Base-by-base conservation (phyloP, 2,329 filamentous ascomycete genomes). In the Fusarium anguioides region DNA sequence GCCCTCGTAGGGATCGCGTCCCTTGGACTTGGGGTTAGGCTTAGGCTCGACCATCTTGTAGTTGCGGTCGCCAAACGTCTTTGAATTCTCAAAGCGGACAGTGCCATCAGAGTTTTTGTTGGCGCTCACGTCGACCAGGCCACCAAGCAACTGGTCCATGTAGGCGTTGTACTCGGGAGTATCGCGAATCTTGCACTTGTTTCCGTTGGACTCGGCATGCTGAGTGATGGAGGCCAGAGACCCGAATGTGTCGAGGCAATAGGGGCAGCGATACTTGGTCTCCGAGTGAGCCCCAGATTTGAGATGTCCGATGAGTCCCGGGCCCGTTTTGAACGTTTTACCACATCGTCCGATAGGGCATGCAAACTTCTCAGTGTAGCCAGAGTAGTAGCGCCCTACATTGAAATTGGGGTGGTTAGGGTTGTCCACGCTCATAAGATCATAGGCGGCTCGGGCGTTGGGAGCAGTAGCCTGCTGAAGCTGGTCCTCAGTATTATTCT, bases 291-390 rank as follows among this genome's bases (percentile, higher is more conserved):
- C 74, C 1, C 75, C 63, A 4, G 82, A 83, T 11, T 71, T 75
- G 23, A 88, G 78, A 68, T 88, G 86, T 1, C 24, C 41, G 3
- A 80, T 55, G 8, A 86, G 67, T 0, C 56, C 76, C 0, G 35
- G 31, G 1, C 69, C 58, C 1, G 58, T 75, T 35, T 76, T 75
- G 72, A 81, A 83, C 4, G 75, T 76, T 57, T 82, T 83, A 2
- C 82, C 76, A 81, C 88, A 90, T 5, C 74, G 68, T 2, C 68
- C 64, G 54, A 84, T 81, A 0, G 87, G 88, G 53, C 88, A 91
- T 52, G 75, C 78, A 76, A 81, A 91, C 46, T 77, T 79, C 42
- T 77, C 72, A 2, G 79, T 76, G 27, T 81, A 74, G 0, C 74
- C 50, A 37, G 83, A 77, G 54, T 73, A 81, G 77, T 87, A 89